phyloP scores from a whole-genome alignment of 306 rosid species.

The Glycyrrhiza uralensis region DNA sequence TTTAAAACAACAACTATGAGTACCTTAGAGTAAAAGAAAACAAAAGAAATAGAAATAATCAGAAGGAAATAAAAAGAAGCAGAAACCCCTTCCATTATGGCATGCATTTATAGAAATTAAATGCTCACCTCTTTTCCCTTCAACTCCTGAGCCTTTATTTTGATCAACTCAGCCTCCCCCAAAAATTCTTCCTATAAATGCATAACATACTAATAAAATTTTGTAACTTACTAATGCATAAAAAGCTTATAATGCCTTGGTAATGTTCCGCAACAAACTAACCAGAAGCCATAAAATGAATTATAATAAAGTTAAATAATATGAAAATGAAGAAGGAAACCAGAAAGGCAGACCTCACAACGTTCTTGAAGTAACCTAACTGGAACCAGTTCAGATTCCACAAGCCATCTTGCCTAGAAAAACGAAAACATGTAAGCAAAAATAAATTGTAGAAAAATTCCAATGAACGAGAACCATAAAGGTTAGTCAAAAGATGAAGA shows the following conservation, averaged over 20 bases:
- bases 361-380: slow-evolving; percentile 93
- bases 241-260: not conserved
- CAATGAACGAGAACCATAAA: not conserved
- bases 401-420: slow-evolving; percentile 91
- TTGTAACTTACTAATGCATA: not conserved
- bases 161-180: slow-evolving; percentile 95
- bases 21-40: not conserved
- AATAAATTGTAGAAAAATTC: not conserved
- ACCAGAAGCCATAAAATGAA: slow-evolving; percentile 13
- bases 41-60: not conserved
- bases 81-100: not conserved
- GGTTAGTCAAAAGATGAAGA: not conserved
- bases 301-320: not conserved
- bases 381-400: slow-evolving; percentile 78
- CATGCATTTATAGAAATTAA: not conserved
- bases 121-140: slow-evolving; percentile 90
- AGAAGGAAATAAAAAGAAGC: not conserved
- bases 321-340: not conserved
- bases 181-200: slow-evolving; percentile 84
- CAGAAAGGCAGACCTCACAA: slow-evolving; percentile 66
- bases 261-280: not conserved
- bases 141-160: slow-evolving; percentile 93
- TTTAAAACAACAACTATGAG: not conserved
- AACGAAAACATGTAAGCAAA: not conserved
- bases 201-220: slow-evolving; percentile 2